Percentiles rank a stretch among this genome's conserved stretches.
Evolutionary conservation across 768 basidiomycete genomes (phyloP).

Genomic region (Leccinum subtestaceum): DNA sequence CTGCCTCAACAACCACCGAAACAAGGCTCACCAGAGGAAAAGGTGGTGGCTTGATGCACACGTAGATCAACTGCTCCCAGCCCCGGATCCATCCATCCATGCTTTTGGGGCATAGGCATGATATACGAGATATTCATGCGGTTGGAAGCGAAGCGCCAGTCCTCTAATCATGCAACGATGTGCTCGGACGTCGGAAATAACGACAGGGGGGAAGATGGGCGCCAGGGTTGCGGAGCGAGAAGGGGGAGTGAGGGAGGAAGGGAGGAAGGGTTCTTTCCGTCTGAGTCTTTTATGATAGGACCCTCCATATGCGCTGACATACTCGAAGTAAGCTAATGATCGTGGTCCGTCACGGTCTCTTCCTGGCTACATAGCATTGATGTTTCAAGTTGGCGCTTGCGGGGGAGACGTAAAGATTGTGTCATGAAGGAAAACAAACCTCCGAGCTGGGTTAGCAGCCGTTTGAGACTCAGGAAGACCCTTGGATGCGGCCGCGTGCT

Average conservation of each 20-base stretch:
- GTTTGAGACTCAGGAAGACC: background rate
- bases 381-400: background rate
- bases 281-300: background rate
- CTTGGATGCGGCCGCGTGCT: background rate
- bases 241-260: background rate
- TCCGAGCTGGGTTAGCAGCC: background rate
- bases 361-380: background rate
- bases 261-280: background rate
- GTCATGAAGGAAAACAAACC: background rate
- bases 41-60: background rate
- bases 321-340: background rate
- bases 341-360: background rate
- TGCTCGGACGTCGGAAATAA: background rate
- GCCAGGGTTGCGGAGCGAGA: background rate
- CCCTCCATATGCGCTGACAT: background rate
- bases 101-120: background rate
- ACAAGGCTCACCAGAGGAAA: constrained; percentile 16
- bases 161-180: background rate
- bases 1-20: background rate
- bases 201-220: background rate
- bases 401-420: background rate
- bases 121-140: background rate
- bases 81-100: constrained; percentile 4
- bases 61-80: background rate
- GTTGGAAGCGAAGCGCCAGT: background rate